Evolutionary conservation across 768 basidiomycete genomes (phyloP), one percentile per base, ranked within the genome.

Genomic region (Collybia sp.): DNA sequence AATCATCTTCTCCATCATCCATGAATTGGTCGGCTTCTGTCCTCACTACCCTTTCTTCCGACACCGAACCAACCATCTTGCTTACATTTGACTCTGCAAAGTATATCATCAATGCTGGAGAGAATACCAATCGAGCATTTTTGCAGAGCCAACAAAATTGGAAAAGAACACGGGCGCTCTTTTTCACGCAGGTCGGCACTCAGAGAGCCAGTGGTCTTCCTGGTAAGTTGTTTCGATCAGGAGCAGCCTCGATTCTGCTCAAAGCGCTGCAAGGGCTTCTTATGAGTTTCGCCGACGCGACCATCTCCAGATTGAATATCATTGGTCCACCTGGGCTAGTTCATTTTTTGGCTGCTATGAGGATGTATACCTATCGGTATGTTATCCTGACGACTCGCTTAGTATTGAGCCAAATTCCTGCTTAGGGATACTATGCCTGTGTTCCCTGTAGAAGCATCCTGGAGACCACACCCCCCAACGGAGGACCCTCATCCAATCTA

Each of bases 71-170:
- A 0, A 77, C 85, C 8, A 66, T 96, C 18, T 66, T 87, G 48
- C 64, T 95, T 53, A 72, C 76, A 1, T 93, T 93, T 60, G 85
- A 88, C 53, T 71, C 75, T 44, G 83, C 78, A 11, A 87, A 90
- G 54, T 97, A 93, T 54, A 73, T 94, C 33, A 92, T 97, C 74
- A 93, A 93, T 63, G 81, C 74, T 15, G 85, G 89, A 6, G 93
- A 96, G 63, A 86, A 85, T 48, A 82, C 85, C 1, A 83, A 81
- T 36, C 71, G 94, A 31, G 68, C 85, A 0, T 87, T 86, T 58
- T 64, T 83, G 12, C 85, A 93, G 65, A 80, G 80, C 48, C 70
- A 68, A 51, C 67, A 75, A 38, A 79, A 79, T 41, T 79, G 88
- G 75, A 80, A 74, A 58, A 85, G 79, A 53, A 71, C 86, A 4